Conservation (phyloP, 768 basidiomycete species). For the Mrakia hoshinonis region DNA sequence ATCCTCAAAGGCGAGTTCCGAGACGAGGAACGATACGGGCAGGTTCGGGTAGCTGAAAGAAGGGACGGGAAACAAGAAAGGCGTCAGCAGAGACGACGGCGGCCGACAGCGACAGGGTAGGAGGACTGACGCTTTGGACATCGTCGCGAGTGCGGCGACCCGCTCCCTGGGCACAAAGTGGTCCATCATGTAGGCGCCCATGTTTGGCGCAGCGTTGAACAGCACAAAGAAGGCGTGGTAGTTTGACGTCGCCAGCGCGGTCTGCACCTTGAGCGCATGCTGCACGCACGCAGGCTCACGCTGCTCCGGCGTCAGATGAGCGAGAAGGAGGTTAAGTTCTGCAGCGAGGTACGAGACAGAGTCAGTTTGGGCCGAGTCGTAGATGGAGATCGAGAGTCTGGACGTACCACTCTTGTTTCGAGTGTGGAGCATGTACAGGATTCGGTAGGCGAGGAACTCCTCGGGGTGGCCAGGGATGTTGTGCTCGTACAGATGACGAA, state of each 20-base stretch:
- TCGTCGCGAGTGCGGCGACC: slow-evolving; percentile 71
- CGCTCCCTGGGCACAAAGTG: slow-evolving; percentile 92
- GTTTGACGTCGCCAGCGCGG: slow-evolving; percentile 81
- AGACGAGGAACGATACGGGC: slow-evolving; percentile 63
- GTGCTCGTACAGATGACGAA: slow-evolving; percentile 83
- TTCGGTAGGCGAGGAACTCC: slow-evolving; percentile 95
- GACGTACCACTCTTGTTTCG: slow-evolving; percentile 80
- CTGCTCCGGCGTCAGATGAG: slow-evolving; percentile 90
- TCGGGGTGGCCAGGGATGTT: slow-evolving; percentile 86
- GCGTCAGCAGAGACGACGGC: not conserved
- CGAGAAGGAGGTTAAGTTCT: slow-evolving; percentile 95
- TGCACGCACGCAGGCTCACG: slow-evolving; percentile 68
- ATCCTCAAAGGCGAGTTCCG: slow-evolving; percentile 76
- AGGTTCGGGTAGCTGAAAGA: slow-evolving; percentile 67
- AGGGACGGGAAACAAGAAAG: not conserved
- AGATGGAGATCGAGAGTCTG: slow-evolving; percentile 1
- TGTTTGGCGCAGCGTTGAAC: slow-evolving; percentile 74
- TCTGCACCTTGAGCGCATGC: slow-evolving; percentile 83
- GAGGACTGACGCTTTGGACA: slow-evolving; percentile 77
- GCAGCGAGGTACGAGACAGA: slow-evolving; percentile 19
- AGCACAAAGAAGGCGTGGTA: slow-evolving; percentile 85
- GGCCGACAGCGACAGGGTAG: not conserved
- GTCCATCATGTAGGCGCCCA: slow-evolving; percentile 99
- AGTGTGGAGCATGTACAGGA: slow-evolving; percentile 89
- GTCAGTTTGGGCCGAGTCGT: not conserved